A percentile compares a stretch with the other conserved stretches of the same genome.
phyloP scores from a whole-genome alignment of 495 filamentous ascomycete species.

The Xylaria castorea region DNA sequence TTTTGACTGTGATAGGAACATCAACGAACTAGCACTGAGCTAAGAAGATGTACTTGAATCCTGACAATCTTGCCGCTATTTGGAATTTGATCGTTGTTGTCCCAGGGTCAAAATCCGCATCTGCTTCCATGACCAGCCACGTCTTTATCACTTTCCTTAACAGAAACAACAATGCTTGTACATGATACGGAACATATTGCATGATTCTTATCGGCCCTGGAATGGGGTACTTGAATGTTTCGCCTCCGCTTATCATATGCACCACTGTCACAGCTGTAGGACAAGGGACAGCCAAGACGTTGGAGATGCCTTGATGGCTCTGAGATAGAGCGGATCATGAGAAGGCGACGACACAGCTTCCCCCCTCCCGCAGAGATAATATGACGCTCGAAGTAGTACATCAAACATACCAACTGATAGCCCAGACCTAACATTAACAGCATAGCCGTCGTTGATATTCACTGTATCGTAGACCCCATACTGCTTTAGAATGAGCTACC shows the following conservation, averaged over 20 bases:
- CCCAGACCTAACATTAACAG: background rate
- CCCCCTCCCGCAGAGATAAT: background rate
- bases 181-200: background rate
- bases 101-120: background rate
- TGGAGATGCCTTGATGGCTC: background rate
- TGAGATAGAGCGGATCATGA: background rate
- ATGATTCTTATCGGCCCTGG: background rate
- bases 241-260: background rate
- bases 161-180: background rate
- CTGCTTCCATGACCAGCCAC: background rate
- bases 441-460: background rate
- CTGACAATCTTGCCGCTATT: background rate
- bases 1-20: background rate
- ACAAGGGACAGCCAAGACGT: background rate
- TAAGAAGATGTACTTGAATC: background rate
- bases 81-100: background rate
- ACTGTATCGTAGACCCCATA: background rate
- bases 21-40: background rate
- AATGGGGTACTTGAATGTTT: background rate
- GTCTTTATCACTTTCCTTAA: background rate
- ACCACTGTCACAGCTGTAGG: background rate
- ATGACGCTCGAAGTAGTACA: background rate
- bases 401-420: background rate
- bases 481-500: background rate
- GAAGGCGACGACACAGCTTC: background rate